Base-by-base conservation (phyloP, 331 rosid genomes). In the Quercus lobata region DNA sequence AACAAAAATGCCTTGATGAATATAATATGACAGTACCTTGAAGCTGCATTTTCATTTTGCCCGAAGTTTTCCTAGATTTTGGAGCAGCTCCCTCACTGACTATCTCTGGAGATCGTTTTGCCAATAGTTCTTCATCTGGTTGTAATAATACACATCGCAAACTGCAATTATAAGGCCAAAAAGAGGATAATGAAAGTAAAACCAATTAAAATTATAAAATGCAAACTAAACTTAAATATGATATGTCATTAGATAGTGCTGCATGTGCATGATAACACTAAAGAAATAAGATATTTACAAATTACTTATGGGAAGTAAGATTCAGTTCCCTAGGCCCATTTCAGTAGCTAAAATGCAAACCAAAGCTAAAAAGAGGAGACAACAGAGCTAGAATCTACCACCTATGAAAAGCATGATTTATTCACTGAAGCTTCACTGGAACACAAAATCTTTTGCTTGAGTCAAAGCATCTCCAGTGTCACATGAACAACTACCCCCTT, bases 31-130 rank as follows among this genome's bases (percentile, higher is more conserved):
- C 32, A 66, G 11, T 24, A 15, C 29, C 22, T 17, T 71, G 27
- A 80, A 86, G 84, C 75, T 79, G 84, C 80, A 86, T 46, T 83
- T 83, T 83, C 29, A 83, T 68, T 60, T 76, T 86, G 10, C 76
- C 82, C 41, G 35, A 41, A 41, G 79, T 35, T 79, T 79, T 79
- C 74, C 49, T 57, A 11, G 62, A 49, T 21, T 79, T 72, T 76
- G 37, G 79, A 82, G 82, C 79, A 35, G 74, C 81, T 66, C 21
- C 41, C 22, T 35, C 70, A 46, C 75, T 75, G 5, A 74, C 76
- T 24, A 73, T 78, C 84, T 82, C 58, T 57, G 84, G 49, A 65
- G 81, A 53, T 19, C 16, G 72, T 60, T 72, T 80, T 35, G 75
- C 76, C 61, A 86, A 41, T 41, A 86, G 73, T 69, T 86, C 86